phyloP scores from a whole-genome alignment of 495 filamentous ascomycete genomes.

The Cairneyella variabilis region DNA sequence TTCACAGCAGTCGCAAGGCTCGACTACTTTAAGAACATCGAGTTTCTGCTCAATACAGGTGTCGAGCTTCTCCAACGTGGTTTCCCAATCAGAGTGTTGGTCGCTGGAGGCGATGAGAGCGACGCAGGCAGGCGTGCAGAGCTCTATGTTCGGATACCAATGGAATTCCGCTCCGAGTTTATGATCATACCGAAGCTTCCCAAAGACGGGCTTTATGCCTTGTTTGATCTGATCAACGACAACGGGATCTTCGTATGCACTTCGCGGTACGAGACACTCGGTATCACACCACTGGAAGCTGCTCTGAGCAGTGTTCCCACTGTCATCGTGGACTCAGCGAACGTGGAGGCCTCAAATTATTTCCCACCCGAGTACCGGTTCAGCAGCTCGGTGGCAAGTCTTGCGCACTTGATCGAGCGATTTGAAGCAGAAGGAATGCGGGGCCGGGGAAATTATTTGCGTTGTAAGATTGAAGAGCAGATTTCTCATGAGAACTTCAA shows the following conservation, averaged over 20 bases:
- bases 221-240: background rate
- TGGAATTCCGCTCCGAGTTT: background rate
- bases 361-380: background rate
- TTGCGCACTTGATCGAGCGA: background rate
- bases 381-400: background rate
- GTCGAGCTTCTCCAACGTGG: background rate
- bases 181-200: background rate
- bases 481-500: background rate
- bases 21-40: background rate
- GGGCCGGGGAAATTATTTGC: background rate
- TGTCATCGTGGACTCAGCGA: background rate
- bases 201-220: background rate
- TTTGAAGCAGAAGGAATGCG: background rate
- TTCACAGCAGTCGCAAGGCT: background rate
- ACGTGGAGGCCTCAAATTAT: background rate
- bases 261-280: background rate
- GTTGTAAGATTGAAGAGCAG: background rate
- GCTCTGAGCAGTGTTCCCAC: background rate
- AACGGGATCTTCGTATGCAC: background rate
- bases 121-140: background rate
- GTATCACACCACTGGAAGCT: background rate
- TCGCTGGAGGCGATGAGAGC: background rate
- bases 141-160: background rate
- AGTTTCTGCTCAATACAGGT: background rate
- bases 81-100: background rate